Base-by-base conservation (phyloP, 139 green algal species). In the Pycnococcus provasolii region DNA sequence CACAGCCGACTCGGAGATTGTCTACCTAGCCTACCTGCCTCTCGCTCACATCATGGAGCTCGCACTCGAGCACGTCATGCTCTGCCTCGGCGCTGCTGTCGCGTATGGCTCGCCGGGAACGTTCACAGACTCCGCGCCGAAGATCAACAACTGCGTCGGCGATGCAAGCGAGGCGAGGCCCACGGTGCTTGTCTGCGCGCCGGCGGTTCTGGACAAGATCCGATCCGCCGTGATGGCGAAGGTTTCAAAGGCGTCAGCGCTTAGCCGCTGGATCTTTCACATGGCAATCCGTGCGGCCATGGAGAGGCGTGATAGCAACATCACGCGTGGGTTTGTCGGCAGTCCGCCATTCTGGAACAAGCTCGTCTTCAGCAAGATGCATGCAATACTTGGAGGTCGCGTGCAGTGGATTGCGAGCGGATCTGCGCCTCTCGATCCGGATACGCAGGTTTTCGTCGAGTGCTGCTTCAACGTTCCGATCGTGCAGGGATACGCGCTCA, bases 381-480 rank as follows among this genome's bases (percentile, higher is more conserved):
- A 65, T 11, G 62, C 44, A 5, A 41, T 66, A 45, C 48, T 81
- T 15, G 75, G 75, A 39, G 75, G 75, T 0, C 46, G 73, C 13
- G n/a, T 81, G 42, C 66, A 67, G 0, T 45, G 53, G n/a, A 82
- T 81, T 51, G 39, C 81, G 26, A 79, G 74, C 42, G 75, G 75
- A 6, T 71, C 66, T 1, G 75, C 75, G 4, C 75, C 75, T 53
- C 75, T 81, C 3, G 72, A 61, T 26, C 52, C 40, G 1, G 75
- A 80, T 37, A 82, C 75, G n/a, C 75, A 81, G 39, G 62, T 69
- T 41, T 80, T 81, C 60, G 81, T 81, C 67, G 73, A 81, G 46
- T 81, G 71, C 41, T 76, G 74, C 50, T 76, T 82, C 43, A 71
- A 54, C 37, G 64, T 70, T 9, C 74, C 62, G 43, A 4, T 58